These are phyloP conservation scores for Aspergillus amoenus DNA, from an alignment of 2,329 filamentous ascomycete species.

Conservation along the genomic window DNA sequence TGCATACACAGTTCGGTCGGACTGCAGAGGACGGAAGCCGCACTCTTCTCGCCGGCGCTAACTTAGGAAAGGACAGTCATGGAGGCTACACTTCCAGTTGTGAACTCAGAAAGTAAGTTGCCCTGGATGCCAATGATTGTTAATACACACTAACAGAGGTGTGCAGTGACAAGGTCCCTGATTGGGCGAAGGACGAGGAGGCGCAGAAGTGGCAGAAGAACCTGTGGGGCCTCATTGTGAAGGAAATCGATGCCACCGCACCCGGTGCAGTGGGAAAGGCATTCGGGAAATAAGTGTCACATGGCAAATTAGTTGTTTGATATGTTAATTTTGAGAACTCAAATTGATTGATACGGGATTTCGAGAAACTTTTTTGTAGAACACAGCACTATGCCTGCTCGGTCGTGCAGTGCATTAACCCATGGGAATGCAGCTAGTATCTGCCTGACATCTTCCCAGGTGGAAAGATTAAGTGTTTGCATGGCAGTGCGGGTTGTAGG, in stretches of 20 bases:
- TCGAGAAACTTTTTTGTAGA: background rate
- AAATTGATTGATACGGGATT: background rate
- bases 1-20: background rate
- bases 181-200: constrained; percentile 4
- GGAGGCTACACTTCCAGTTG: background rate
- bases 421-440: background rate
- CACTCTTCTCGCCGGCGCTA: constrained; percentile 4
- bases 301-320: background rate
- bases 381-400: background rate
- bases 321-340: background rate
- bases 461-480: background rate
- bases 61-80: background rate
- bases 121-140: background rate
- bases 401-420: constrained; percentile 2
- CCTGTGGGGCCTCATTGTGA: background rate
- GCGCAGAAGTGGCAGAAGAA: constrained; percentile 3
- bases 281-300: background rate
- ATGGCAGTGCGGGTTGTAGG: background rate
- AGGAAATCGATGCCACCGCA: background rate
- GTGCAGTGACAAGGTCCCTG: background rate
- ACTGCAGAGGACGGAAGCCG: constrained; percentile 5
- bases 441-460: background rate
- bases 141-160: background rate
- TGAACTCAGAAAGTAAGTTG: constrained; percentile 2
- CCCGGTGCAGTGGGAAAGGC: constrained; percentile 1